Evolutionary conservation across 768 basidiomycete species (phyloP), one percentile per base, ranked within the genome.

Genomic region (Hygrophorus pudorinus): DNA sequence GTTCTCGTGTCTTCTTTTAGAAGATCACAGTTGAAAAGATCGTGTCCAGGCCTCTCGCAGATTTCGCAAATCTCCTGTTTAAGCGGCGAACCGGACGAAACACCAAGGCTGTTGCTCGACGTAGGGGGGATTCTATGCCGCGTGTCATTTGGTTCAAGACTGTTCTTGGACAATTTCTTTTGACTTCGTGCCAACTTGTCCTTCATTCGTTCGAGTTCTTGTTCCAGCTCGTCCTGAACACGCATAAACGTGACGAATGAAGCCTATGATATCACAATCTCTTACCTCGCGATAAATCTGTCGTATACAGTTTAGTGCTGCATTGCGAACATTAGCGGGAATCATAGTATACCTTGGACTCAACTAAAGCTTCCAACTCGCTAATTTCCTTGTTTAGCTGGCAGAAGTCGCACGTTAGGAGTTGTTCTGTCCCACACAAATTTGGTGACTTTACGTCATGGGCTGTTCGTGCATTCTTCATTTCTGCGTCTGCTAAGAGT

Each of bases 351-450:
- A 88, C 89, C 78, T 96, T 97, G 43, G 87, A 76, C 59, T 99
- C 94, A n/a, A 97, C 81, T 33, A 99, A 70, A 31, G 82, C 75
- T 61, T 98, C 94, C 14, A 97, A 72, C 58, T 97, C 92, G 43
- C 81, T 78, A 41, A 98, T 85, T 65, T 97, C 91, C 55, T 90
- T 86, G 63, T 88, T 84, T 48, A 92, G 73, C 88, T 93, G 51
- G 33, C 49, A 17, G 40, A 29, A 13, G 49, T 35, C 46, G 38
- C 43, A 27, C 35, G 18, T 36, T 9, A 24, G 18, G 21, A 27
- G 33, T 35, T n/a, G 18, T 38, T 16, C 24, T 13, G 45, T 24
- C 31, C 13, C 14, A 41, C 24, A 30, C 29, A 40, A n/a, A 42
- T 6, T n/a, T 1, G 13, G 17, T 44, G 3, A 17, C n/a, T 9